Conservation (phyloP, 345 rosid species). For the Geranium brycei region DNA sequence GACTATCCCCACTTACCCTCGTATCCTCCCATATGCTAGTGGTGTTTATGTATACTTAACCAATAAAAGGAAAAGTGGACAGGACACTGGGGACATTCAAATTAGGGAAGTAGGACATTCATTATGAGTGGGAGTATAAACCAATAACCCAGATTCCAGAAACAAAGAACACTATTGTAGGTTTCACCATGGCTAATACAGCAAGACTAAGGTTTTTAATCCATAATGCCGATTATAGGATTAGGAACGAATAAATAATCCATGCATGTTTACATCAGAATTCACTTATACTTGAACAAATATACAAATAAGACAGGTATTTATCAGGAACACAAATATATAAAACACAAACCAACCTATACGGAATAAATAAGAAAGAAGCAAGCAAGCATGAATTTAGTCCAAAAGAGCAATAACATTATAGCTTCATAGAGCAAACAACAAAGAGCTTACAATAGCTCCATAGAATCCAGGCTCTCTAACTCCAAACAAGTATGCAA, state of each 20-base stretch:
- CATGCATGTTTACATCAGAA: neutral
- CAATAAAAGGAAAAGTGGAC: no score
- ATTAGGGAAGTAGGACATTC: no score
- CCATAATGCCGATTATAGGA: neutral
- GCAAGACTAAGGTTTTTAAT: neutral
- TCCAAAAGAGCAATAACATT: no score
- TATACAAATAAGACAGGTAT: neutral
- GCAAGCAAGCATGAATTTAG: neutral
- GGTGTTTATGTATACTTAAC: no score
- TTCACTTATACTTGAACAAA: neutral
- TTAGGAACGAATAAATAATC: neutral
- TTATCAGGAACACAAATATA: neutral
- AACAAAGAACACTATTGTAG: neutral
- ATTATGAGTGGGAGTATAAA: no score
- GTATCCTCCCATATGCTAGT: no score
- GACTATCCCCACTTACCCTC: no score
- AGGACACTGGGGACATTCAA: no score
- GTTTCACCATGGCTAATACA: no score
- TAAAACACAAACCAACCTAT: slow-evolving; percentile 1
- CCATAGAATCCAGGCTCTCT: slow-evolving; percentile 77
- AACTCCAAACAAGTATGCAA: slow-evolving; percentile 86
- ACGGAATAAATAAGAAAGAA: neutral
- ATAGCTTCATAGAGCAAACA: no score
- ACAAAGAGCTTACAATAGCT: slow-evolving; percentile 60
- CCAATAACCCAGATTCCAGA: neutral